Conservation (phyloP, 371 early-diverging fungal species). For the Mortierella sp. region DNA sequence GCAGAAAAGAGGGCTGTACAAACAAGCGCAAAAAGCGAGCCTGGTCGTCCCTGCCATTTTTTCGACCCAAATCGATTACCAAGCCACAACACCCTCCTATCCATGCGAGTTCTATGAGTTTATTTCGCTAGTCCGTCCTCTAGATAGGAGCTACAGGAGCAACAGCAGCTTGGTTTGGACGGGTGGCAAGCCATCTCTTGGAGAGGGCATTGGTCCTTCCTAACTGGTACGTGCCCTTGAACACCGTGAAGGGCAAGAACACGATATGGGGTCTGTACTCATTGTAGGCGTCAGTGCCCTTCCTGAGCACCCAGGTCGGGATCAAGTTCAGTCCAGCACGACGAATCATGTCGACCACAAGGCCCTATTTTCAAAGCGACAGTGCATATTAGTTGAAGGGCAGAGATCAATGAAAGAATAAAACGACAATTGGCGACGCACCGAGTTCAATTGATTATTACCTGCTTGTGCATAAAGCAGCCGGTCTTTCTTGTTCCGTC, state of each 20-base stretch:
- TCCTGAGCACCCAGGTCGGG: neutral
- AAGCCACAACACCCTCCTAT: neutral
- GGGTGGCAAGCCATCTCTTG: neutral
- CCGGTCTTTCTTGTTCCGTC: slow-evolving; percentile 14
- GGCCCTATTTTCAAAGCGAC: neutral
- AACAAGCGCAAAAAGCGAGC: neutral
- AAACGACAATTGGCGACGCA: too few species aligned
- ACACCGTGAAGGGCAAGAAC: slow-evolving; percentile 3
- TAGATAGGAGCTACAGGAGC: too few species aligned
- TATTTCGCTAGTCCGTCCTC: neutral
- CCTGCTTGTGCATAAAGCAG: slow-evolving; percentile 22
- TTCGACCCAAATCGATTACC: neutral
- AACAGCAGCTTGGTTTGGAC: neutral
- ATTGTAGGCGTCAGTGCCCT: neutral
- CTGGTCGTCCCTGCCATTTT: neutral
- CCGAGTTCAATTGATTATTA: neutral
- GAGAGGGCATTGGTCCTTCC: neutral
- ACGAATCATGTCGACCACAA: neutral
- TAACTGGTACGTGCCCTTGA: neutral
- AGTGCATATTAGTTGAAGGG: neutral
- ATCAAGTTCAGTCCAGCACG: slow-evolving; percentile 8
- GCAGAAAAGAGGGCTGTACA: neutral
- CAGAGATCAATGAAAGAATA: neutral
- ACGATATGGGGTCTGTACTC: slow-evolving; percentile 8
- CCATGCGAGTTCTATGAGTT: too few species aligned